These are phyloP conservation scores for Capillidium heterosporum DNA, from an alignment of 371 early-diverging fungal genomes.

Conservation along the genomic window DNA sequence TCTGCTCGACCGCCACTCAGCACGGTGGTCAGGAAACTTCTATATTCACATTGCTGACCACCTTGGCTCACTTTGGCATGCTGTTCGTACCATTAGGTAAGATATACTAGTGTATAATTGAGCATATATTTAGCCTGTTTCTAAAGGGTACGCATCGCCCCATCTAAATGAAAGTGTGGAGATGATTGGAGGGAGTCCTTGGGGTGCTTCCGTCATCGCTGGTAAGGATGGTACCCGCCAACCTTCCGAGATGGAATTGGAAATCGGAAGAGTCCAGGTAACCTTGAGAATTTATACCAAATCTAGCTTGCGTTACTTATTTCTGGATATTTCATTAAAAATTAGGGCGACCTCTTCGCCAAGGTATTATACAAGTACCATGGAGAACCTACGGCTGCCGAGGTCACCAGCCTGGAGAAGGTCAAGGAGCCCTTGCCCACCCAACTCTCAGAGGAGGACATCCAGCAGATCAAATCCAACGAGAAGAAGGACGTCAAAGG, in stretches of 20 bases:
- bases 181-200: constrained; percentile 49
- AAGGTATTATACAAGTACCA: neutral
- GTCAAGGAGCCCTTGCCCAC: no score
- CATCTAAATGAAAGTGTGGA: constrained; percentile 25
- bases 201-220: constrained; percentile 16
- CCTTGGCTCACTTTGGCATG: constrained; percentile 65
- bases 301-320: no score
- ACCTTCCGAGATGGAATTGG: constrained; percentile 39
- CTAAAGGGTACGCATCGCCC: constrained; percentile 18
- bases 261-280: constrained; percentile 42
- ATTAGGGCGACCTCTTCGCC: neutral
- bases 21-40: constrained; percentile 71
- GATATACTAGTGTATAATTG: constrained; percentile 19
- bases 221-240: constrained; percentile 45
- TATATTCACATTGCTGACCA: constrained; percentile 39
- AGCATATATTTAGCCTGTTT: neutral
- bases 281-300: neutral
- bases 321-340: neutral
- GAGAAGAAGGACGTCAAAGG: no score
- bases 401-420: no score
- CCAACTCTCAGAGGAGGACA: no score
- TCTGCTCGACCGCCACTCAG: constrained; percentile 51
- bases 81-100: constrained; percentile 58
- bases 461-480: no score
- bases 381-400: no score